These are phyloP conservation scores for Onygenales sp. DNA, from an alignment of 2,329 filamentous ascomycete genomes.

Conservation along the genomic window DNA sequence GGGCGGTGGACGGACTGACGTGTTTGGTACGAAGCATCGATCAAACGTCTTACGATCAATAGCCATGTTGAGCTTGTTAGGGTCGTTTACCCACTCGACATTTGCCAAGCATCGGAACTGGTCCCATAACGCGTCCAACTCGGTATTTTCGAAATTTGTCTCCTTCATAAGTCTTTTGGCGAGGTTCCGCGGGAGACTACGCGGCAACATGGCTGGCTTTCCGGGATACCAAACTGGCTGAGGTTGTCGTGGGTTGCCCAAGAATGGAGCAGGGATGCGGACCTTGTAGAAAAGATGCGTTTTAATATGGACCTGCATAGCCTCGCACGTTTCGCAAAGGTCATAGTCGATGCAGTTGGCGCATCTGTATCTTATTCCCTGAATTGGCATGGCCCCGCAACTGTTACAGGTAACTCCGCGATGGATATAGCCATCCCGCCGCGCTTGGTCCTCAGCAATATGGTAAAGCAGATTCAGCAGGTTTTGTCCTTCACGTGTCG, in stretches of 20 bases:
- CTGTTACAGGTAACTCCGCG: slow-evolving; percentile 86
- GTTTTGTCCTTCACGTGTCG: slow-evolving; percentile 56
- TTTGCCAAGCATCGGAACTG: slow-evolving; percentile 94
- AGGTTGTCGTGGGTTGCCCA: slow-evolving; percentile 66
- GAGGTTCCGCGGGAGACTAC: slow-evolving; percentile 56
- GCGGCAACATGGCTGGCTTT: slow-evolving; percentile 62
- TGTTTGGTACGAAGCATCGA: slow-evolving; percentile 77
- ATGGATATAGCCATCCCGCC: slow-evolving; percentile 81
- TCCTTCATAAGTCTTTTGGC: slow-evolving; percentile 60
- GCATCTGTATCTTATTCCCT: slow-evolving; percentile 86
- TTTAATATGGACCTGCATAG: slow-evolving; percentile 61
- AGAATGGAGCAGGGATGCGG: slow-evolving; percentile 74
- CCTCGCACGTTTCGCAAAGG: slow-evolving; percentile 86
- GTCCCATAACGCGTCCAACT: slow-evolving; percentile 90
- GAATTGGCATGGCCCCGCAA: slow-evolving; percentile 79
- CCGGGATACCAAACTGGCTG: slow-evolving; percentile 83
- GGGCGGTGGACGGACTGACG: slow-evolving; percentile 63
- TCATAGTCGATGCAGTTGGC: slow-evolving; percentile 95
- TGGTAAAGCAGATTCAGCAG: slow-evolving; percentile 79
- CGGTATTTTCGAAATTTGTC: slow-evolving; percentile 72
- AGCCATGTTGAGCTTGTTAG: slow-evolving; percentile 65
- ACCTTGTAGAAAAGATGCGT: slow-evolving; percentile 98
- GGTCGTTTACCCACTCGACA: slow-evolving; percentile 72
- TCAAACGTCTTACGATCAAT: slow-evolving; percentile 93
- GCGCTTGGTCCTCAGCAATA: slow-evolving; percentile 87